Evolutionary conservation across 495 filamentous ascomycete species (phyloP), one percentile per base, ranked within the genome.

Genomic region (Penicillium steckii): DNA sequence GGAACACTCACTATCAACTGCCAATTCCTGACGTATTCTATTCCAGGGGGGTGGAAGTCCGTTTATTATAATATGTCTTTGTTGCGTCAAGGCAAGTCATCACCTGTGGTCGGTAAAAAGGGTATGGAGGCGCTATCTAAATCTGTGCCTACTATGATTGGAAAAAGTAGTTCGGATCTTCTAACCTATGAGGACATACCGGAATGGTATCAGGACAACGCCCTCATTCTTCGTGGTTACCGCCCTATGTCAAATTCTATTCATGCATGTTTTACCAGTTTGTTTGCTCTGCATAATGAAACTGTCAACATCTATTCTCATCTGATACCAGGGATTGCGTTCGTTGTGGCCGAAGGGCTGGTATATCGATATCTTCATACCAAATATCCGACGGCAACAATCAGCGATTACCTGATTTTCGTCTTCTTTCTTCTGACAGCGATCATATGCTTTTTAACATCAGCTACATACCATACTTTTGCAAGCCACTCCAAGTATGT

Each of bases 221-320:
- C 44, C 47, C 61, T 35, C 30, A 67, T 68, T 55, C 65, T 59
- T 9, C 48, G 53, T 52, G 52, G 62, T 37, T 66, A 71, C 51
- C 62, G 66, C 19, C 64, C 66, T n/a, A 62, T 71, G 22, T 66
- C 64, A 38, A 37, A 47, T 27, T 71, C 68, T 25, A 51, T 45
- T 51, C 47, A 24, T 13, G 50, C 17, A 26, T 69, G 50, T 4
- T 59, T 71, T 44, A 30, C 30, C 30, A 71, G 67, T 58, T 62
- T 47, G 56, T 47, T 29, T 17, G 64, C 64, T 46, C 19, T 69
- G 21, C 67, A 69, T 60, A 71, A 70, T 38, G 65, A 71, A 40
- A 46, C 63, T 10, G 54, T 63, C 24, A 70, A 72, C 55, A 65
- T 72, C 12, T 70, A 60, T 37, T 62, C 67, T 13, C 64, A 72